phyloP scores from a whole-genome alignment of 768 basidiomycete genomes.

The Mycena belliarum region DNA sequence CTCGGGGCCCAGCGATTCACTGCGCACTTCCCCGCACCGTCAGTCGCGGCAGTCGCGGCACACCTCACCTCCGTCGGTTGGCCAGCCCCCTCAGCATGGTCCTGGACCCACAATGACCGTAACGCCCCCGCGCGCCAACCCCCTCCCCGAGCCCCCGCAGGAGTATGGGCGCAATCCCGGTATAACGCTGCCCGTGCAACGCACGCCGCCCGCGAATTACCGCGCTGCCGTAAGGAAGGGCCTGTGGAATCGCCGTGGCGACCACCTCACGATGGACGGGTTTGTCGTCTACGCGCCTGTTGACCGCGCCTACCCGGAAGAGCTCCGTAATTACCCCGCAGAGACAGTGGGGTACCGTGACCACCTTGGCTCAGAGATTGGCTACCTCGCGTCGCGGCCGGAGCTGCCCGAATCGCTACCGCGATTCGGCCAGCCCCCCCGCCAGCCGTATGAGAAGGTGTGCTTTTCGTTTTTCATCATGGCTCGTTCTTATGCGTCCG shows the following conservation, averaged over 20 bases:
- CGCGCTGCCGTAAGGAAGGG: conserved; percentile 49
- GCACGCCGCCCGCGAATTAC: conserved; percentile 29
- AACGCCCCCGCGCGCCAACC: conserved; percentile 25
- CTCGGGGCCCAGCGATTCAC: conserved; percentile 6
- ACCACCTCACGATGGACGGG: conserved; percentile 57
- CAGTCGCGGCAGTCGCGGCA: conserved; percentile 13
- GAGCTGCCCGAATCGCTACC: conserved; percentile 67
- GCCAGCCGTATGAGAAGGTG: conserved; percentile 57
- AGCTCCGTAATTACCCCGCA: conserved; percentile 60
- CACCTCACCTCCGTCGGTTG: conserved; percentile 1
- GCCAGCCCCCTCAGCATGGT: conserved; percentile 6
- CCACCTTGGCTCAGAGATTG: conserved; percentile 44
- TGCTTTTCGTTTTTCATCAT: conserved; percentile 25
- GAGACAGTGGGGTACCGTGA: conserved; percentile 58
- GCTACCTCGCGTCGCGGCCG: conserved; percentile 42
- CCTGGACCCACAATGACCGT: conserved; percentile 24
- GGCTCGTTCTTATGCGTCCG: conserved; percentile 1
- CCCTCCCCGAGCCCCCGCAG: conserved; percentile 28
- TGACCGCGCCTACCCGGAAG: conserved; percentile 54
- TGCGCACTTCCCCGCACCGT: conserved; percentile 11
- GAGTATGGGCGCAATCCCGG: conserved; percentile 17
- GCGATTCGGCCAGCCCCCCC: conserved; percentile 52
- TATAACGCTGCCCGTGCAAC: conserved; percentile 20
- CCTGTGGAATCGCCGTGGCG: conserved; percentile 77
- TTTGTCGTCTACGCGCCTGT: conserved; percentile 70